Evolutionary conservation across 2,329 filamentous ascomycete species (phyloP).

Genomic region (Calonectria fujianensis): DNA sequence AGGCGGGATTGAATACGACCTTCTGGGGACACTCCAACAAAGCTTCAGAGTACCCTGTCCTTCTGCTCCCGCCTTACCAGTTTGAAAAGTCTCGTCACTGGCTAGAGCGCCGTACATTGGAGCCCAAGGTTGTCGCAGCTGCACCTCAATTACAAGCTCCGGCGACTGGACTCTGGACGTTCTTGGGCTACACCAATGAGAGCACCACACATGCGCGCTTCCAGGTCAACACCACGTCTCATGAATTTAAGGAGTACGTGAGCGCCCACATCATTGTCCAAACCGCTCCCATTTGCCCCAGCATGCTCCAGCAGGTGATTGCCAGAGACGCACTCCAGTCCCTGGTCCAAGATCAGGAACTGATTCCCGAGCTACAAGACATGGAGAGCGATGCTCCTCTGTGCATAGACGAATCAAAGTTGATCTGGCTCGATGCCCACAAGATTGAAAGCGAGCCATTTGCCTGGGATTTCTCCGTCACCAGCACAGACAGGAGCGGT

Average conservation of each 20-base stretch:
- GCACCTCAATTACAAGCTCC: neutral
- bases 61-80: neutral
- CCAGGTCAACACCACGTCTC: neutral
- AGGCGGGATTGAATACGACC: neutral
- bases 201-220: neutral
- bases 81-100: constrained; percentile 9
- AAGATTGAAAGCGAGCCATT: neutral
- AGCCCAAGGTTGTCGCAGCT: neutral
- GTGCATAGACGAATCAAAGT: neutral
- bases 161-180: neutral
- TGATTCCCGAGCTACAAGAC: neutral
- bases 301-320: constrained; percentile 1
- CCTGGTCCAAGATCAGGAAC: neutral
- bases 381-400: neutral
- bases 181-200: neutral
- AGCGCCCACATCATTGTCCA: neutral
- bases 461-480: neutral
- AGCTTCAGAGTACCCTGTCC: neutral
- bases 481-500: neutral
- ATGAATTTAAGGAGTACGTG: constrained; percentile 1
- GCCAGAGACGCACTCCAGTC: neutral
- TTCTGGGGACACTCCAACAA: neutral
- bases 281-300: neutral
- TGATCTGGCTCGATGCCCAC: neutral
- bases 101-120: neutral